Evolutionary conservation across 1,284 basidiomycete species (phyloP).

Genomic region (Ustilago esculenta): DNA sequence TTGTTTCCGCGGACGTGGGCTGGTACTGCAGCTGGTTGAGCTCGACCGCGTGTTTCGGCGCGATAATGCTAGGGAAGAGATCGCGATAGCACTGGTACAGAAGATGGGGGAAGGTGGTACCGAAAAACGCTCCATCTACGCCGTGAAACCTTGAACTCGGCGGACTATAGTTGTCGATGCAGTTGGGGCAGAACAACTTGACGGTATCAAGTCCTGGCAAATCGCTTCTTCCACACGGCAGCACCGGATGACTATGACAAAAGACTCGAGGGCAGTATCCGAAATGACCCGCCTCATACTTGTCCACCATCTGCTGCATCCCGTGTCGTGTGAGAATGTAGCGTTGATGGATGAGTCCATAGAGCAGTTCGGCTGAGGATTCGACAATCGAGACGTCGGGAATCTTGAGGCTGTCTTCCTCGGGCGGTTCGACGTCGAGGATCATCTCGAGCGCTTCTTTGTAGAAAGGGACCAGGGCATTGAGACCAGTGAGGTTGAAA

Average conservation of each 20-base stretch:
- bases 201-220: conserved; percentile 98
- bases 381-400: conserved; percentile 95
- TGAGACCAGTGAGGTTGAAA: conserved; percentile 97
- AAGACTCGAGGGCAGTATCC: conserved; percentile 95
- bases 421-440: conserved; percentile 91
- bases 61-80: conserved; percentile 60
- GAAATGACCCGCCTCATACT: conserved; percentile 92
- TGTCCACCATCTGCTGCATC: conserved; percentile 96
- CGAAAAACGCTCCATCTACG: conserved; percentile 99
- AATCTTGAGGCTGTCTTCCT: conserved; percentile 86
- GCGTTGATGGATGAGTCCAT: conserved; percentile 95
- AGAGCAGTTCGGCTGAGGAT: conserved; percentile 94
- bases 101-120: conserved; percentile 95
- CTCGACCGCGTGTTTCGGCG: conserved; percentile 29
- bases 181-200: conserved; percentile 98
- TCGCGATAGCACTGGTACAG: conserved; percentile 94
- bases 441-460: conserved; percentile 99
- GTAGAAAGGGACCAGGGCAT: conserved; percentile 95
- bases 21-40: conserved; percentile 6
- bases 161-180: conserved; percentile 94
- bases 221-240: conserved; percentile 95
- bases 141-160: conserved; percentile 94
- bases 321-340: conserved; percentile 95
- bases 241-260: conserved; percentile 86
- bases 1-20: background rate